Evolutionary conservation across 225 moss, liverwort and hornwort species (phyloP).

Genomic region (Polytrichum formosum): DNA sequence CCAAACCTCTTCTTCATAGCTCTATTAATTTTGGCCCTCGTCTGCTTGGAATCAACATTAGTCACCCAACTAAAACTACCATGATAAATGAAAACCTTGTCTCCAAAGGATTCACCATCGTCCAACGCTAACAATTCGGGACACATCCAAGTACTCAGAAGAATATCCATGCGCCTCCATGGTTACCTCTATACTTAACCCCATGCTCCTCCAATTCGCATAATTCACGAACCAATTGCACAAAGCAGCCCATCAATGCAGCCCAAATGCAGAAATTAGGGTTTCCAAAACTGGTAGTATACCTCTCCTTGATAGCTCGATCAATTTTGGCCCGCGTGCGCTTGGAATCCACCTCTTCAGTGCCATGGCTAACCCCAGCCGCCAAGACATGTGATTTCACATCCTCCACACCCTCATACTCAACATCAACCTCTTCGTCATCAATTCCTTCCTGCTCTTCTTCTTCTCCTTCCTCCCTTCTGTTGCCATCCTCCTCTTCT

Average conservation of each 20-base stretch:
- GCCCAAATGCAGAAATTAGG: constrained; percentile 2
- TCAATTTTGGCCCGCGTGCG: constrained; percentile 83
- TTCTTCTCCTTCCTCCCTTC: constrained; percentile 10
- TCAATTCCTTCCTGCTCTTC: constrained; percentile 17
- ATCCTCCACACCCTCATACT: constrained; percentile 15
- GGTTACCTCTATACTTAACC: too few species aligned
- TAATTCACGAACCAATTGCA: too few species aligned
- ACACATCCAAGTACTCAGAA: too few species aligned
- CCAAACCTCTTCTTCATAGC: constrained; percentile 76
- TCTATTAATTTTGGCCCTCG: constrained; percentile 76
- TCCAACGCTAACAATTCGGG: too few species aligned
- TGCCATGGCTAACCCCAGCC: too few species aligned
- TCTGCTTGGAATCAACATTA: constrained; percentile 61
- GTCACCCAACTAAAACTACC: too few species aligned
- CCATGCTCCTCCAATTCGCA: too few species aligned
- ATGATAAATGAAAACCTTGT: too few species aligned
- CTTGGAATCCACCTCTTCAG: constrained; percentile 66
- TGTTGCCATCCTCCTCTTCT: constrained; percentile 14
- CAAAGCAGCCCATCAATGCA: too few species aligned
- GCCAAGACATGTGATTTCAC: too few species aligned
- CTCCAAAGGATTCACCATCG: too few species aligned
- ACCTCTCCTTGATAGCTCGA: constrained; percentile 88
- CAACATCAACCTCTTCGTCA: constrained; percentile 37
- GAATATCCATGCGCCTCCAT: too few species aligned
- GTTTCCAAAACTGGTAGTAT: constrained; percentile 6